Percentiles rank a stretch among this genome's conserved stretches.
phyloP scores from a whole-genome alignment of 2,329 filamentous ascomycete genomes.

The Stemphylium vesicarium region DNA sequence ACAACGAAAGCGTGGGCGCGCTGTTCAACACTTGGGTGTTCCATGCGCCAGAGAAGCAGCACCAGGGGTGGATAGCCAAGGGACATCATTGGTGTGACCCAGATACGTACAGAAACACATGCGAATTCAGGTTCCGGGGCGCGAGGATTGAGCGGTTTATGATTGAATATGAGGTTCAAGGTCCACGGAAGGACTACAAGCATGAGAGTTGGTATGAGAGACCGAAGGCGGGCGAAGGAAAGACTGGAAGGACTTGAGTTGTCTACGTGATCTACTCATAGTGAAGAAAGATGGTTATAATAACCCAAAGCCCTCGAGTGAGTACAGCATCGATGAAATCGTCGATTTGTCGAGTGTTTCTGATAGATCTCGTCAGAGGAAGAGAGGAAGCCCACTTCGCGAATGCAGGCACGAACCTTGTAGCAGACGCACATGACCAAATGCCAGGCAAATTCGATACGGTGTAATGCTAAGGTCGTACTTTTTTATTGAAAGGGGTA shows the following conservation, averaged over 20 bases:
- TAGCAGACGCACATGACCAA: not conserved
- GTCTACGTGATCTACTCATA: not conserved
- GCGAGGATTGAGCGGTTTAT: constrained; percentile 35
- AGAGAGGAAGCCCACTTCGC: too few species aligned
- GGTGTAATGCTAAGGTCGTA: not conserved
- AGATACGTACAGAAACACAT: constrained; percentile 74
- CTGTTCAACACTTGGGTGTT: constrained; percentile 79
- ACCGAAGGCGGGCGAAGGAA: not conserved
- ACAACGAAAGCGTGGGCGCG: constrained; percentile 74
- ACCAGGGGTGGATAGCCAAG: constrained; percentile 66
- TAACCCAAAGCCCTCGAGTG: too few species aligned
- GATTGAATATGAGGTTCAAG: constrained; percentile 69
- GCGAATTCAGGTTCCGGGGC: constrained; percentile 64
- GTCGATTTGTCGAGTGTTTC: too few species aligned
- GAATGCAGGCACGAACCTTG: not conserved
- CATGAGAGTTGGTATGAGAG: constrained; percentile 49
- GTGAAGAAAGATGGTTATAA: too few species aligned
- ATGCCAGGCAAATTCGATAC: not conserved
- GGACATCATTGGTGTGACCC: constrained; percentile 73
- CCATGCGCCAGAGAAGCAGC: constrained; percentile 38
- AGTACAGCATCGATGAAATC: too few species aligned
- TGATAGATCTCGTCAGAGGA: too few species aligned
- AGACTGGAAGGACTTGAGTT: not conserved
- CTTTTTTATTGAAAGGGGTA: constrained; percentile 2
- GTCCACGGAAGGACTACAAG: constrained; percentile 76